phyloP scores from a whole-genome alignment of 23 red algal species.

The Chondrus crispus region DNA sequence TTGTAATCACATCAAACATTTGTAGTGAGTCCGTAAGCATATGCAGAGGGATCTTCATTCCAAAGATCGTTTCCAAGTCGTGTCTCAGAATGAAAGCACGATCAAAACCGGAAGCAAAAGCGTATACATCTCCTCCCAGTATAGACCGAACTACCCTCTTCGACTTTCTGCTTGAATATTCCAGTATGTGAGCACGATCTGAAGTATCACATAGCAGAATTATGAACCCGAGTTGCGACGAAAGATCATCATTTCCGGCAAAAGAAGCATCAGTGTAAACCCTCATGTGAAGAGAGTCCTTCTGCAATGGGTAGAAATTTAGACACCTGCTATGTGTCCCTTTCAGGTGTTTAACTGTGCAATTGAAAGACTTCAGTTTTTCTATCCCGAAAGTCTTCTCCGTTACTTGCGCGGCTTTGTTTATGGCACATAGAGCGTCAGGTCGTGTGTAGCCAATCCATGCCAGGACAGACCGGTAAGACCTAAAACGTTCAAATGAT shows the following conservation, averaged over 20 bases:
- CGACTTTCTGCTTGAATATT: neutral
- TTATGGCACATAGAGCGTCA: neutral
- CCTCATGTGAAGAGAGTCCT: neutral
- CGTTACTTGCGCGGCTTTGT: neutral
- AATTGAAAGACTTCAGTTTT: neutral
- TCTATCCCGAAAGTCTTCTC: neutral
- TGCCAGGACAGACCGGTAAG: neutral
- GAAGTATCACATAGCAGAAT: neutral
- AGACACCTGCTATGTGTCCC: neutral
- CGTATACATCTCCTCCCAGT: neutral
- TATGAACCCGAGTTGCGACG: conserved; percentile 4
- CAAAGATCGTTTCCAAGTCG: neutral
- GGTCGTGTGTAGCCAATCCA: neutral
- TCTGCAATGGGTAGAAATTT: neutral
- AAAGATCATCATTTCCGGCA: neutral
- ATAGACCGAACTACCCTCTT: neutral
- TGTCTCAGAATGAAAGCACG: neutral
- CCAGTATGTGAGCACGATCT: neutral
- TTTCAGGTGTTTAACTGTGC: neutral
- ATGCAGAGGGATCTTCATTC: neutral
- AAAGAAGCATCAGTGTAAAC: conserved; percentile 8
- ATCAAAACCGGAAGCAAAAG: neutral
- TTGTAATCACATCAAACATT: neutral
- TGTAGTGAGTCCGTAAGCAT: neutral
- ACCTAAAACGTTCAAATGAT: neutral